These are phyloP conservation scores for Penicillium italicum DNA, from an alignment of 2,329 filamentous ascomycete species.

Conservation along the genomic window DNA sequence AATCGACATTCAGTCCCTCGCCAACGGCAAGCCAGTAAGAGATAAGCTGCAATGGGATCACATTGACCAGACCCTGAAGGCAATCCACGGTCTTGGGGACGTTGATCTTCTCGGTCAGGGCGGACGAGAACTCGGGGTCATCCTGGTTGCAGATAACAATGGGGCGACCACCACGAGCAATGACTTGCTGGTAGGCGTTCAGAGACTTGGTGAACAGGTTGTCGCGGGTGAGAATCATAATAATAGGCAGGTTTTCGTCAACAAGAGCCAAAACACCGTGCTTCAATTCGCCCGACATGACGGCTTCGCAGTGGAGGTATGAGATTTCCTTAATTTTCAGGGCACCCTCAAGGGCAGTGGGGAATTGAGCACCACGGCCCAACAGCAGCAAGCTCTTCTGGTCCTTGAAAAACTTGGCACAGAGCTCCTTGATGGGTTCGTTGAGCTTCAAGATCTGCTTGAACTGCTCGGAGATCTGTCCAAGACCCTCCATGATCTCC, in stretches of 20 bases:
- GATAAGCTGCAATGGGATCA: constrained; percentile 95
- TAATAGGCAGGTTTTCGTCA: constrained; percentile 97
- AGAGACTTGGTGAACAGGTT: constrained; percentile 97
- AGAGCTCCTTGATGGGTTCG: constrained; percentile 89
- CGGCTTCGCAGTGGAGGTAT: constrained; percentile 97
- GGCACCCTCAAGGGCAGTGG: constrained; percentile 93
- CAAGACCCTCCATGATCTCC: constrained; percentile 93
- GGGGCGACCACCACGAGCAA: constrained; percentile 90
- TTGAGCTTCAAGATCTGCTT: constrained; percentile 87
- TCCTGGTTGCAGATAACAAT: constrained; percentile 96
- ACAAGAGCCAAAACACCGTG: constrained; percentile 96
- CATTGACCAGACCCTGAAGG: constrained; percentile 94
- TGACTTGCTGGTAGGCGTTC: constrained; percentile 99
- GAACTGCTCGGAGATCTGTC: constrained; percentile 86
- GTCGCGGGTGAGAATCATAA: constrained; percentile 98
- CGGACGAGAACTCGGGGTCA: constrained; percentile 83
- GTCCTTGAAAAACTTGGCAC: constrained; percentile 87
- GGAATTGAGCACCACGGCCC: constrained; percentile 89
- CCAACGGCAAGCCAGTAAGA: constrained; percentile 98
- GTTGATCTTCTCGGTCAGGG: constrained; percentile 94
- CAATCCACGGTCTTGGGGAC: constrained; percentile 93
- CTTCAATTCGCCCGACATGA: constrained; percentile 99
- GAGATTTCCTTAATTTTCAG: constrained; percentile 99
- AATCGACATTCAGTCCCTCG: constrained; percentile 95
- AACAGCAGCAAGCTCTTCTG: constrained; percentile 94